Conservation (phyloP, 768 basidiomycete genomes). For the Boletus subparvulus region DNA sequence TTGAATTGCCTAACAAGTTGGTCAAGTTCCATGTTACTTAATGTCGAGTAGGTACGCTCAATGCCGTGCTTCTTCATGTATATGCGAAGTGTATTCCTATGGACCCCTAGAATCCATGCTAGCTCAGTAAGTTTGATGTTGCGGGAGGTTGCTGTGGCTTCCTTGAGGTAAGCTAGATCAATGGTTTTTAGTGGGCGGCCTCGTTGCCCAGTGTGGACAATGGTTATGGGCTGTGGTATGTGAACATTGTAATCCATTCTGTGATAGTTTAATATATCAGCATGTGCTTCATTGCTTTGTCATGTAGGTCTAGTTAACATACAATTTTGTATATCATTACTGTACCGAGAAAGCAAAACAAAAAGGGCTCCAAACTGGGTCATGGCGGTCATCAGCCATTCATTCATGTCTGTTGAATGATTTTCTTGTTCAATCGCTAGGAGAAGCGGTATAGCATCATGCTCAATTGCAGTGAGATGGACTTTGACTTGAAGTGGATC, state of each 20-base stretch:
- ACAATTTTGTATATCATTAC: background rate
- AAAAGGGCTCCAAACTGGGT: background rate
- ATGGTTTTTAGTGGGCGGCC: background rate
- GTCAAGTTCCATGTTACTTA: background rate
- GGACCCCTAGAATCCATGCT: conserved; percentile 1
- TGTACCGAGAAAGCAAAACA: background rate
- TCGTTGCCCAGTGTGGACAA: background rate
- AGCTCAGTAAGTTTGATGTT: conserved; percentile 14
- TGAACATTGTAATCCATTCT: background rate
- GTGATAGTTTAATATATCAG: background rate
- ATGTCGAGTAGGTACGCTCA: background rate
- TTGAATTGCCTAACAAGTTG: too few species aligned
- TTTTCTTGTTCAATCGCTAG: background rate
- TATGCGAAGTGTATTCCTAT: conserved; percentile 5
- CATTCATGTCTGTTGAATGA: background rate
- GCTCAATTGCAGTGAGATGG: background rate
- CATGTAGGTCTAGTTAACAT: too few species aligned
- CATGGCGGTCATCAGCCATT: background rate
- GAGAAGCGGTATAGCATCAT: background rate
- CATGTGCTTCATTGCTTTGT: background rate
- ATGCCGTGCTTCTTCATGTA: conserved; percentile 13
- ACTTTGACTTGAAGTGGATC: background rate
- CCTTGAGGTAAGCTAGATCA: background rate
- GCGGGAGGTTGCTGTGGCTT: conserved; percentile 5
- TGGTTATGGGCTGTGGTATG: background rate